These are phyloP conservation scores for Dryas drummondii DNA, from an alignment of 306 rosid species.

Conservation along the genomic window DNA sequence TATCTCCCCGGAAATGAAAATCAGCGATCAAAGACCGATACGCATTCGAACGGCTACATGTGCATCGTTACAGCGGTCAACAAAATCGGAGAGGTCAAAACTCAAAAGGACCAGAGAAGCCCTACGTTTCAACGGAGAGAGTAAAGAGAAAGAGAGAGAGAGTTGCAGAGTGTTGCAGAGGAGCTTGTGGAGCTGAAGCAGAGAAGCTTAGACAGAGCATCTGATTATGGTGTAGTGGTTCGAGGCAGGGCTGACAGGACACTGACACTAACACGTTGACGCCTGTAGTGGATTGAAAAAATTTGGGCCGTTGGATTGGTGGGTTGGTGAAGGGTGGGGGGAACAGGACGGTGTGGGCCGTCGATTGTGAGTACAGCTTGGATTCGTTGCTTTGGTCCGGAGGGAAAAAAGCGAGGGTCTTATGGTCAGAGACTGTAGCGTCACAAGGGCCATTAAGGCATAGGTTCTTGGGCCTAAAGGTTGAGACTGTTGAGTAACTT, in stretches of 20 bases:
- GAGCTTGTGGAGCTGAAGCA: not conserved
- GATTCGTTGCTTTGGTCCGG: not conserved
- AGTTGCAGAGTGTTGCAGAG: not conserved
- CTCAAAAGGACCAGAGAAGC: not conserved
- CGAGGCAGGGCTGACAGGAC: conserved; percentile 35
- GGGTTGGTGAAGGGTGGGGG: conserved; percentile 3
- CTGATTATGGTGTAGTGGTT: conserved; percentile 25
- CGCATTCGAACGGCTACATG: not conserved
- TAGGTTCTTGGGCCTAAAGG: not conserved
- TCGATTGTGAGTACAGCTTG: conserved; percentile 31
- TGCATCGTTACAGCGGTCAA: not conserved
- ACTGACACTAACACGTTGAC: conserved; percentile 28
- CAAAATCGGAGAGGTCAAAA: not conserved
- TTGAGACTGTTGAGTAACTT: too few relatives aligned
- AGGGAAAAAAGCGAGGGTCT: conserved; percentile 8
- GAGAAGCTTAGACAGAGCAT: conserved; percentile 11
- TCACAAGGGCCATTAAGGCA: conserved; percentile 20
- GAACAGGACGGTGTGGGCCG: conserved; percentile 11
- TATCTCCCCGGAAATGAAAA: not conserved
- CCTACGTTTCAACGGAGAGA: conserved; percentile 1
- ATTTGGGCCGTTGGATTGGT: conserved; percentile 1
- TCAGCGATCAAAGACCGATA: conserved; percentile 9
- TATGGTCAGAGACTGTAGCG: conserved; percentile 16
- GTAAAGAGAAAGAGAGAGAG: not conserved
- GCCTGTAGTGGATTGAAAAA: not conserved